These are phyloP conservation scores for Achaetomiella virescens DNA, from an alignment of 495 filamentous ascomycete genomes.

Conservation along the genomic window DNA sequence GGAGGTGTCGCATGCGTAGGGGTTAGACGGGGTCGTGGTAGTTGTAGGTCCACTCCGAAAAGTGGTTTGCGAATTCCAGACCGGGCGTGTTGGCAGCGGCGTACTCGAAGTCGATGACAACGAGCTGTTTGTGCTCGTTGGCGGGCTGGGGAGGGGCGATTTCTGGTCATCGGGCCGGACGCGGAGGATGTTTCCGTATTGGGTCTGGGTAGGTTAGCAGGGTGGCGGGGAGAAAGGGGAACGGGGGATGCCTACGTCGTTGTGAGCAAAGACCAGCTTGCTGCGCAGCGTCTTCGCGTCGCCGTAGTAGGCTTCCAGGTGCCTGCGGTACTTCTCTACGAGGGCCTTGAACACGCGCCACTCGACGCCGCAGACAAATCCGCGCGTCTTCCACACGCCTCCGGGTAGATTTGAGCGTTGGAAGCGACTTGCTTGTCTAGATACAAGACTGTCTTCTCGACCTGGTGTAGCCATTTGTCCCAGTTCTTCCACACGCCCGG, in stretches of 20 bases:
- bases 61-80: conserved; percentile 96
- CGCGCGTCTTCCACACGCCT: conserved; percentile 58
- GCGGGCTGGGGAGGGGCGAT: conserved; percentile 77
- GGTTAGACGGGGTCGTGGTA: conserved; percentile 66
- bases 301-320: conserved; percentile 67
- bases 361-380: conserved; percentile 74
- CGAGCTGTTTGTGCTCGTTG: conserved; percentile 88
- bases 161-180: conserved; percentile 69
- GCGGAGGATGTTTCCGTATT: conserved; percentile 98
- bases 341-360: conserved; percentile 73
- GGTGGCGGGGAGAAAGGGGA: not conserved
- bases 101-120: conserved; percentile 99
- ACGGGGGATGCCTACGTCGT: conserved; percentile 63
- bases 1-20: conserved; percentile 61
- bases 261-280: conserved; percentile 88
- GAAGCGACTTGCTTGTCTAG: conserved; percentile 60
- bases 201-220: conserved; percentile 54
- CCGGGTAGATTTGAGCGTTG: conserved; percentile 23
- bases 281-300: conserved; percentile 58
- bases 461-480: conserved; percentile 88
- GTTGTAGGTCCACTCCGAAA: conserved; percentile 97
- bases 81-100: conserved; percentile 83
- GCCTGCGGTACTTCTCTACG: conserved; percentile 71
- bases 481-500: conserved; percentile 86
- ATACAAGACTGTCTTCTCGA: conserved; percentile 68